Conservation (phyloP, 2,329 filamentous ascomycete genomes). For the Penicillium carneum region DNA sequence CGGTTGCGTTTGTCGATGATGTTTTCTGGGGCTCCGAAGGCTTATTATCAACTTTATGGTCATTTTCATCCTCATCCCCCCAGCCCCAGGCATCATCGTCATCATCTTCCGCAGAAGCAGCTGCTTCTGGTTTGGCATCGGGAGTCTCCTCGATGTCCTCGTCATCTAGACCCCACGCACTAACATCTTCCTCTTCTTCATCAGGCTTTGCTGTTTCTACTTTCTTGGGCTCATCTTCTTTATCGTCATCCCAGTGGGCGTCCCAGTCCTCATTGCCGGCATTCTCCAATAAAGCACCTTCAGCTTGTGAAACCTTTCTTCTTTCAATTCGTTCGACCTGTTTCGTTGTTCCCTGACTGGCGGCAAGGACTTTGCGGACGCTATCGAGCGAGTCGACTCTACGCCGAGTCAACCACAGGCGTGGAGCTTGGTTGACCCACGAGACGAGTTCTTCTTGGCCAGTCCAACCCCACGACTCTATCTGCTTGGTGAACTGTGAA, state of each 20-base stretch:
- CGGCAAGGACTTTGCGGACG: conserved; percentile 72
- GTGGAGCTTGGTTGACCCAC: conserved; percentile 81
- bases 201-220: conserved; percentile 25
- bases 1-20: conserved; percentile 31
- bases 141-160: conserved; percentile 47
- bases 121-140: conserved; percentile 29
- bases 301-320: conserved; percentile 75
- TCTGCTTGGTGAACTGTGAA: conserved; percentile 66
- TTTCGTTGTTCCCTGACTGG: conserved; percentile 70
- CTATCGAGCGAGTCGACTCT: conserved; percentile 79
- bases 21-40: conserved; percentile 31
- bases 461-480: conserved; percentile 70
- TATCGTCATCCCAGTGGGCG: conserved; percentile 78
- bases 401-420: conserved; percentile 84
- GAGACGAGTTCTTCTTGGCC: conserved; percentile 69
- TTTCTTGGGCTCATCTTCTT: conserved; percentile 51
- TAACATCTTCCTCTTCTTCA: conserved; percentile 55
- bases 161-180: conserved; percentile 61
- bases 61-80: conserved; percentile 69
- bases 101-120: conserved; percentile 41
- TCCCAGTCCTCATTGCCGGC: conserved; percentile 72
- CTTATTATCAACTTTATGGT: conserved; percentile 36
- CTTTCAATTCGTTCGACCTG: conserved; percentile 85
- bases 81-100: conserved; percentile 80
- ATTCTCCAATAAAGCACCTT: conserved; percentile 68